Base-by-base conservation (phyloP, 2,329 filamentous ascomycete species). In the Plenodomus tracheiphilus region DNA sequence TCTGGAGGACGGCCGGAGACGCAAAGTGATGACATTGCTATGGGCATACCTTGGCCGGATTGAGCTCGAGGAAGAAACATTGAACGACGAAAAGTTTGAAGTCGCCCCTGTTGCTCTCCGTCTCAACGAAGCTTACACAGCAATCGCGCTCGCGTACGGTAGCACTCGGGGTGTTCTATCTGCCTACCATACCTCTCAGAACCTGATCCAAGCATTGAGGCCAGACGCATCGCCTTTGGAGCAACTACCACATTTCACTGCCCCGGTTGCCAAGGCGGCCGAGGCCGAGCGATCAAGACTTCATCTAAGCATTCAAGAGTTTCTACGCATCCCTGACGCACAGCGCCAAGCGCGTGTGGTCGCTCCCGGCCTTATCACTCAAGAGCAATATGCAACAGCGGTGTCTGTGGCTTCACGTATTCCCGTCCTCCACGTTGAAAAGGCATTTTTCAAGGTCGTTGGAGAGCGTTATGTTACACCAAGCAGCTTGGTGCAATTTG, bases 371-470 rank as follows among this genome's bases (percentile, higher is more conserved):
- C 85, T 93, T 35, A 77, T 99, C 32, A 86, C 82, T 4, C 86
- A 91, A 59, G 74, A 83, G 51, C 85, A 97, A 71, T 96, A 96
- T 74, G 78, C 84, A 56, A 82, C 86, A 36, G 88, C 88, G 32
- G 80, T 96, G 51, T 75, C 76, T 39, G 87, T 97, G 22, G 92
- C 91, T 21, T 85, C 85, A 62, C 90, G 97, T 74, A 81, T 99
- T 21, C 94, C 94, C 1, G 83, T 85, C 56, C 80, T 99, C 46
- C 83, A 88, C 49, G 85, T 99, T 10, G 90, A 91, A 66, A 95
- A 91, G 76, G 90, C 91, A 7, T 99, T 96, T 76, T 99, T 99
- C 85, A 99, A 99, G 80, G 95, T 99, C 39, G 87, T 91, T 43
- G 94, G 94, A 68, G 95, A 99, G 76, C 89, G 88, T 59, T 88